Evolutionary conservation across 2,329 filamentous ascomycete species (phyloP).

Genomic region (Aureobasidium sp.): DNA sequence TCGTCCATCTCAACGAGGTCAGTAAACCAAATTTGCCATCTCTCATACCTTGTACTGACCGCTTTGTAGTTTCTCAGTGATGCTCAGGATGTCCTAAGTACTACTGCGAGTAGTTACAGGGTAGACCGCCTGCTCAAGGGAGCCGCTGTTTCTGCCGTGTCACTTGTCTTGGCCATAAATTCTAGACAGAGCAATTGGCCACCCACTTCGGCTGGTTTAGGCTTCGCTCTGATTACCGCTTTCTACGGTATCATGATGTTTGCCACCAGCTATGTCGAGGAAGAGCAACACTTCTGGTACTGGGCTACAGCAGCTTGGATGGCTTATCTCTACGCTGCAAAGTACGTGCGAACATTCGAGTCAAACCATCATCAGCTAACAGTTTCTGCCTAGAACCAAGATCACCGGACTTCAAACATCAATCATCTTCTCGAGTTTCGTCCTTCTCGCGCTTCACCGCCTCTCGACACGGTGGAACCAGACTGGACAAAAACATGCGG

Average conservation of each 20-base stretch:
- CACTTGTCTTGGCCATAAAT: constrained; percentile 34
- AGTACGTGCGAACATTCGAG: not conserved
- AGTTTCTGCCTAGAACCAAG: not conserved
- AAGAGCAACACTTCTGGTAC: constrained; percentile 99
- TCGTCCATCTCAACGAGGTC: not conserved
- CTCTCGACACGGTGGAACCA: constrained; percentile 83
- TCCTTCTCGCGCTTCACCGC: constrained; percentile 55
- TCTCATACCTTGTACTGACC: not conserved
- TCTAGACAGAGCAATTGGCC: constrained; percentile 27
- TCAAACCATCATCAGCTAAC: not conserved
- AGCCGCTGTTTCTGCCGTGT: constrained; percentile 35
- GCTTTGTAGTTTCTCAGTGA: constrained; percentile 53
- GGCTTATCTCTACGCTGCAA: constrained; percentile 9
- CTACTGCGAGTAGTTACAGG: constrained; percentile 88
- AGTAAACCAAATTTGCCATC: not conserved
- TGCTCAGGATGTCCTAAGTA: constrained; percentile 76
- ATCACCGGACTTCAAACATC: not conserved
- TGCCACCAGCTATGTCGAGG: constrained; percentile 93
- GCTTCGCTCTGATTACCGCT: constrained; percentile 30
- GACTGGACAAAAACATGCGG: constrained; percentile 91
- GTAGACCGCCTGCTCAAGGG: constrained; percentile 53
- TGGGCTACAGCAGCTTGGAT: constrained; percentile 72
- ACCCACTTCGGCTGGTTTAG: constrained; percentile 41
- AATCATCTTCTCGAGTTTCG: constrained; percentile 17
- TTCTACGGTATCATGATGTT: constrained; percentile 88